These are phyloP conservation scores for Salix viminalis DNA, from an alignment of 345 rosid species.

Conservation along the genomic window DNA sequence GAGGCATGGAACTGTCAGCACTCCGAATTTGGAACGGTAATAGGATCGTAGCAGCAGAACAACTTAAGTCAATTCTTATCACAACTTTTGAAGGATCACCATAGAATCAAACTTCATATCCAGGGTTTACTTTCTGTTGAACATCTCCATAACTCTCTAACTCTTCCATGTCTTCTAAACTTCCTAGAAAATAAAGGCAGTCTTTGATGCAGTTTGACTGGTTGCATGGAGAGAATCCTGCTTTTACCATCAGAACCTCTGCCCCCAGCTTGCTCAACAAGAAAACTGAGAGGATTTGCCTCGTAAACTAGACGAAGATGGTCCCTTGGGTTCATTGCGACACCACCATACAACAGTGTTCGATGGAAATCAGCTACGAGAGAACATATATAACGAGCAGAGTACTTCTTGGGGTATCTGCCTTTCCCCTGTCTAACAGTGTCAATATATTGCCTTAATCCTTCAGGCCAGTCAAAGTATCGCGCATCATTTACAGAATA, in stretches of 20 bases:
- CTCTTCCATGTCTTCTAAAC: conserved; percentile 71
- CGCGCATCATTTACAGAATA: conserved; percentile 92
- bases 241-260: conserved; percentile 74
- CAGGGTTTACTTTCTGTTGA: conserved; percentile 91
- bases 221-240: conserved; percentile 78
- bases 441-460: conserved; percentile 74
- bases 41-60: neutral
- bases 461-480: conserved; percentile 94
- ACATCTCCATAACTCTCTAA: conserved; percentile 75
- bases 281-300: conserved; percentile 88
- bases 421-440: conserved; percentile 89
- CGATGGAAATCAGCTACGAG: conserved; percentile 91
- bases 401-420: conserved; percentile 75
- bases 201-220: conserved; percentile 81
- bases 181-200: conserved; percentile 81
- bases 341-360: conserved; percentile 80
- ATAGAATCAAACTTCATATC: conserved; percentile 72
- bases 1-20: neutral
- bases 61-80: neutral
- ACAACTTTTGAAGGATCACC: neutral
- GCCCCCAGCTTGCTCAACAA: conserved; percentile 86
- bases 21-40: neutral
- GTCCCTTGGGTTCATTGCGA: conserved; percentile 92
- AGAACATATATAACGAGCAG: conserved; percentile 90
- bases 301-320: conserved; percentile 89